These are phyloP conservation scores for Themeda triandra DNA, from an alignment of 176 grass and related monocot species.

Conservation along the genomic window DNA sequence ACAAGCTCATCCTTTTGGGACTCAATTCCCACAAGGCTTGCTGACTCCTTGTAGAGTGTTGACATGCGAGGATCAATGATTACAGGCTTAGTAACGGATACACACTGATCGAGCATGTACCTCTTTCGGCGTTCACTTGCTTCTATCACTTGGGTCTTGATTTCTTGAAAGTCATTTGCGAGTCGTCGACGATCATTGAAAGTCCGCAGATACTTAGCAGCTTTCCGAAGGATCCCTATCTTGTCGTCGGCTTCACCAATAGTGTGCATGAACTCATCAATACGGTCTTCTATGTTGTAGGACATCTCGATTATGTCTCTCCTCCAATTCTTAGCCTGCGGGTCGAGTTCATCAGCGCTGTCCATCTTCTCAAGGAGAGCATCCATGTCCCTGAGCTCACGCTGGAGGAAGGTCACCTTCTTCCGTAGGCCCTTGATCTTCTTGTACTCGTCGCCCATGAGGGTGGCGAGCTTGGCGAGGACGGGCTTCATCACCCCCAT, in stretches of 20 bases:
- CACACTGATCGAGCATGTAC: background rate
- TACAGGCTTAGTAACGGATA: background rate
- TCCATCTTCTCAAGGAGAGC: background rate
- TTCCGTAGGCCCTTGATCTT: background rate
- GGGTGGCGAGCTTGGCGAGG: background rate
- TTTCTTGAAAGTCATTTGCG: too few species aligned
- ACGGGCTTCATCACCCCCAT: background rate
- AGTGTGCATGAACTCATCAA: too few species aligned
- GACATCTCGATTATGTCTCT: too few species aligned
- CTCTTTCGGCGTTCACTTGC: background rate
- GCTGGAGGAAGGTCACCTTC: background rate
- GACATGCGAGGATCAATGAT: background rate
- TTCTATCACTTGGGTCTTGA: too few species aligned
- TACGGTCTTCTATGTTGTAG: too few species aligned
- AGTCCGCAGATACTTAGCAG: too few species aligned
- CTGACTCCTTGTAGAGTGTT: background rate
- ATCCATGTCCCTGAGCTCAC: background rate
- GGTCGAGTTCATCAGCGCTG: too few species aligned
- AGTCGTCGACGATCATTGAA: too few species aligned
- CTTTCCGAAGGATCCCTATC: background rate
- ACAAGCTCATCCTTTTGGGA: background rate
- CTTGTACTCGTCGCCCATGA: background rate
- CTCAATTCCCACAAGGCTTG: background rate
- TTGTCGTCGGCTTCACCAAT: too few species aligned
- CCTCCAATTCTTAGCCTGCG: too few species aligned